These are phyloP conservation scores for Lophiostoma macrostomum DNA, from an alignment of 495 filamentous ascomycete species.

Conservation along the genomic window DNA sequence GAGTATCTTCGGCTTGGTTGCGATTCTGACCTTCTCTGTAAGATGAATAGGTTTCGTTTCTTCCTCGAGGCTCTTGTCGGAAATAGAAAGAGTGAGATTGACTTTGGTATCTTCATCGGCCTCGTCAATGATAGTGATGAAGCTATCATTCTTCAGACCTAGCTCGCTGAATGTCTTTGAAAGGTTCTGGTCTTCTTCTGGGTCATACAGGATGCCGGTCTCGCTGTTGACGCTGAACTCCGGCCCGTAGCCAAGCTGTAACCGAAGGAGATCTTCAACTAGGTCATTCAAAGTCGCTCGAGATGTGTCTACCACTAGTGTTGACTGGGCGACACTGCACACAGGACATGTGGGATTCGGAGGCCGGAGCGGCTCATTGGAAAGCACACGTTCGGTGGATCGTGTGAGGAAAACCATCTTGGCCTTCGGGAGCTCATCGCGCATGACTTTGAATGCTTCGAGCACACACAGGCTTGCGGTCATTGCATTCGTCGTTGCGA, in stretches of 20 bases:
- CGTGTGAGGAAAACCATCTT: slow-evolving; percentile 73
- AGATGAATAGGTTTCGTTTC: slow-evolving; percentile 48
- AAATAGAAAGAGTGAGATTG: slow-evolving; percentile 69
- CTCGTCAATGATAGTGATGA: slow-evolving; percentile 83
- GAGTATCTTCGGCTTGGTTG: slow-evolving; percentile 43
- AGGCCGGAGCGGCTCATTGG: slow-evolving; percentile 65
- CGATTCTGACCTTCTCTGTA: slow-evolving; percentile 49
- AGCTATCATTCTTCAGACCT: slow-evolving; percentile 66
- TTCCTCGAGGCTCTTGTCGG: slow-evolving; percentile 46
- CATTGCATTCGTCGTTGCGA: slow-evolving; percentile 97
- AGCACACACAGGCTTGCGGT: slow-evolving; percentile 90
- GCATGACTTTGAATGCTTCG: slow-evolving; percentile 88
- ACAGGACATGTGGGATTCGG: slow-evolving; percentile 80
- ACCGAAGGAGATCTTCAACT: slow-evolving; percentile 67
- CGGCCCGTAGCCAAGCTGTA: slow-evolving; percentile 73
- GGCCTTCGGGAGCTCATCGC: slow-evolving; percentile 60
- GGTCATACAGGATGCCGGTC: slow-evolving; percentile 75
- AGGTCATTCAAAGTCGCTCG: slow-evolving; percentile 78
- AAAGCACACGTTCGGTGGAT: slow-evolving; percentile 67
- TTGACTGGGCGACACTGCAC: slow-evolving; percentile 69
- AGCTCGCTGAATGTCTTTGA: slow-evolving; percentile 74
- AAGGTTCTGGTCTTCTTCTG: slow-evolving; percentile 83
- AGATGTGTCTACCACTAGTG: slow-evolving; percentile 64
- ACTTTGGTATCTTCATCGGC: slow-evolving; percentile 76
- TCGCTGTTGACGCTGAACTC: slow-evolving; percentile 76